Percentiles rank a stretch among this genome's conserved stretches.
These are phyloP conservation scores for Hypoxylon sp. DNA, from an alignment of 2,329 filamentous ascomycete genomes.

Conservation along the genomic window DNA sequence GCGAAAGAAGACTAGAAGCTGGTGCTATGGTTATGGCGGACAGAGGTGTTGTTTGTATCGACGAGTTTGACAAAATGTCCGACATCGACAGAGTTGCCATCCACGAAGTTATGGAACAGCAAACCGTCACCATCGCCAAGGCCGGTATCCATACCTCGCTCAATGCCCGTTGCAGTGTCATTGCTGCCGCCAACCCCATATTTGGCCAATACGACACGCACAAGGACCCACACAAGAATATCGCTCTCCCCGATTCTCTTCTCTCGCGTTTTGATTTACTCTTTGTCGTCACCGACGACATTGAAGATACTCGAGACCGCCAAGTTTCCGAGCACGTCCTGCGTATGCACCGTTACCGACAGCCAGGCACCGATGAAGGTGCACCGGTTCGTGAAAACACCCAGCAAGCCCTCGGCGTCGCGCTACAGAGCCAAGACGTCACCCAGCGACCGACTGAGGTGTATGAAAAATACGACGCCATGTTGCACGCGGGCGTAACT, in stretches of 20 bases:
- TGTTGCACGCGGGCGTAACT: conserved; percentile 93
- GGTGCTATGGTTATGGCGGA: conserved; percentile 99
- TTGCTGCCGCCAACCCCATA: conserved; percentile 96
- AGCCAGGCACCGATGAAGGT: conserved; percentile 92
- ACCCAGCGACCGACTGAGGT: conserved; percentile 85
- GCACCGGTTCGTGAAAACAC: conserved; percentile 91
- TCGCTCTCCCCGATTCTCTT: conserved; percentile 94
- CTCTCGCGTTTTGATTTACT: conserved; percentile 98
- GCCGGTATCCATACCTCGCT: conserved; percentile 97
- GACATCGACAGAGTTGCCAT: conserved; percentile 98
- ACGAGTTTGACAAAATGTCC: conserved; percentile 99
- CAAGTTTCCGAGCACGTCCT: conserved; percentile 96
- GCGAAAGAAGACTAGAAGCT: conserved; percentile 91
- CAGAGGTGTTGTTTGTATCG: conserved; percentile 96
- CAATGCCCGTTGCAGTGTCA: conserved; percentile 95
- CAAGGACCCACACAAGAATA: conserved; percentile 99
- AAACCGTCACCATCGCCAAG: conserved; percentile 98
- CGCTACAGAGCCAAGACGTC: conserved; percentile 80
- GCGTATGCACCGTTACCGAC: conserved; percentile 95
- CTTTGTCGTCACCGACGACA: conserved; percentile 98
- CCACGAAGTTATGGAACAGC: conserved; percentile 99
- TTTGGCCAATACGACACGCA: conserved; percentile 99
- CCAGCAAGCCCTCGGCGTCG: conserved; percentile 86
- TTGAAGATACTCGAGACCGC: conserved; percentile 91
- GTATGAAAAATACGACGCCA: conserved; percentile 95